Base-by-base conservation (phyloP, 176 grass and related monocot genomes). In the Ensete ventricosum region DNA sequence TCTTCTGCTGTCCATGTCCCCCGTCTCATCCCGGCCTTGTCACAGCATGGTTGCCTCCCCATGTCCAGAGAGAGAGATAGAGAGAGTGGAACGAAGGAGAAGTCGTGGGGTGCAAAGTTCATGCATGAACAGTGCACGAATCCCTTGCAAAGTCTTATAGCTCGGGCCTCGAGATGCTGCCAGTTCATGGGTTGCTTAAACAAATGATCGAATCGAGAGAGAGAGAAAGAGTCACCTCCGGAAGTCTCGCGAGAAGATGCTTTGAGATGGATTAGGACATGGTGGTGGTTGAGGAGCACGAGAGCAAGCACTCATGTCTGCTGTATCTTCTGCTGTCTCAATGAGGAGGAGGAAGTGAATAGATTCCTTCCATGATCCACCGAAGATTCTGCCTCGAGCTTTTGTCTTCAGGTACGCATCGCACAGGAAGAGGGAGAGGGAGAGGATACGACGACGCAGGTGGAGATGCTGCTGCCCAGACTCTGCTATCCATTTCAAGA, bases 11-110 rank as follows among this genome's bases (percentile, higher is more conserved):
- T 76, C 74, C 74, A 76, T 50, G 74, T 19, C 62, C 74, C 74
- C 50, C 74, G 20, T 20, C 63, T 76, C 55, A 76, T 21, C 49
- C 55, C 74, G 12, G 9, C 21, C 57, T 63, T 76, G 21, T 76
- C 74, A 20, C 74, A 76, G 74, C 74, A 76, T 6, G 74, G 57
- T 50, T 76, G 74, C 43, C 74, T 76, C 74, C 57, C 74, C 74
- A 76, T 76, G 14, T 34, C 63, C 20, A 53, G 21, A 52, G 1
- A 7, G 10, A 49, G 24, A 25, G 24, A 25, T 0, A 29, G 27
- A 29, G 27, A 29, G 27, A 34, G 4, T 6, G 34, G 34, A 43
- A 43, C 34, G 5, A 43, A 43, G 4, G 4, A 43, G 34, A 43
- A 43, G 34, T 43, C 5, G 34, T 43, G 34, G 34, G 34, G 34